These are phyloP conservation scores for Trichoderma sp. DNA, from an alignment of 2,329 filamentous ascomycete genomes.

Conservation along the genomic window DNA sequence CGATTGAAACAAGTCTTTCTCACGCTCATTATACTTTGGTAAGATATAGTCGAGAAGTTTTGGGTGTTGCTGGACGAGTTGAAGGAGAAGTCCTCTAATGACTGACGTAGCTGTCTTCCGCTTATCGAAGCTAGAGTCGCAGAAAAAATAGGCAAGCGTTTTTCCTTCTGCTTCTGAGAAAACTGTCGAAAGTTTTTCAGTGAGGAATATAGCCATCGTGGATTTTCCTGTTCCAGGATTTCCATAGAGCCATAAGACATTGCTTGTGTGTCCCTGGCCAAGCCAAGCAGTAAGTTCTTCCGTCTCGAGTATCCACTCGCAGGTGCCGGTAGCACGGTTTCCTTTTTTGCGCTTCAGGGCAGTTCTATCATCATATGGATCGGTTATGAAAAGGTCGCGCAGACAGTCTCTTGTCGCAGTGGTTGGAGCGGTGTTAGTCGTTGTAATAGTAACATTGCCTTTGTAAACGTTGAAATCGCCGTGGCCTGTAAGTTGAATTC, in stretches of 20 bases:
- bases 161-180: slow-evolving; percentile 19
- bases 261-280: neutral
- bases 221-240: neutral
- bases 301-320: neutral
- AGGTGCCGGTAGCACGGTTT: neutral
- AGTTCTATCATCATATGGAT: neutral
- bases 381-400: neutral
- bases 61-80: neutral
- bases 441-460: too few relatives aligned
- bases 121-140: slow-evolving; percentile 25
- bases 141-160: slow-evolving; percentile 29
- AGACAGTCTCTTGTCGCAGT: neutral
- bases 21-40: neutral
- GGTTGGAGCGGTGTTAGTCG: too few relatives aligned
- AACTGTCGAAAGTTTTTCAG: slow-evolving; percentile 21
- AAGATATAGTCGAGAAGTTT: neutral
- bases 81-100: slow-evolving; percentile 26
- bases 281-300: neutral
- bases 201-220: neutral
- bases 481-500: too few relatives aligned
- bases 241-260: neutral
- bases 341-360: neutral
- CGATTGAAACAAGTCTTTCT: neutral
- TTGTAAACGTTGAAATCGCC: too few relatives aligned
- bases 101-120: slow-evolving; percentile 27